Conservation (phyloP, 805 yeast species). For the Lipomyces spencermartinsiae region DNA sequence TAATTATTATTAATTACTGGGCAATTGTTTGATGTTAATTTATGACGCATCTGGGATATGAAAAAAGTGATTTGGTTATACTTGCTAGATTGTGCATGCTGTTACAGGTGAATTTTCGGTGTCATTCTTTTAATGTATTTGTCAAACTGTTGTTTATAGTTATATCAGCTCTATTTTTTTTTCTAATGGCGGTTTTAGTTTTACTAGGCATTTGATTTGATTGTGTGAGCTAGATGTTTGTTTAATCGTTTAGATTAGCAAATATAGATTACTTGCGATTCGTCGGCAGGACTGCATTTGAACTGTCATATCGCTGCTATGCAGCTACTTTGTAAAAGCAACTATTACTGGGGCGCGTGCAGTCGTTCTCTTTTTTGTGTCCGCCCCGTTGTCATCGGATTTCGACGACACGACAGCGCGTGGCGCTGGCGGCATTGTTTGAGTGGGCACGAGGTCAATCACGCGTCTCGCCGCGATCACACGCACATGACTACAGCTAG, state of each 20-base stretch:
- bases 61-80: background rate
- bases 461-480: background rate
- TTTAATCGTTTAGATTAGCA: background rate
- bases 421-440: too few relatives aligned
- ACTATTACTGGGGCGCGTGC: too few relatives aligned
- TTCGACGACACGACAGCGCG: too few relatives aligned
- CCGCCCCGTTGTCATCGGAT: too few relatives aligned
- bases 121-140: too few relatives aligned
- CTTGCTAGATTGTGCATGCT: background rate
- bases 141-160: background rate
- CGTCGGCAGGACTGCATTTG: background rate
- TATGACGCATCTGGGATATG: background rate
- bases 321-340: too few relatives aligned
- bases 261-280: background rate
- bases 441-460: too few relatives aligned
- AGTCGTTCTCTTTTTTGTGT: too few relatives aligned
- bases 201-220: background rate
- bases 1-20: background rate
- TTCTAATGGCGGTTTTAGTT: too few relatives aligned
- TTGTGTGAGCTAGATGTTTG: background rate
- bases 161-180: too few relatives aligned
- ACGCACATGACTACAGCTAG: background rate
- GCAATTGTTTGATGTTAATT: background rate
- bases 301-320: too few relatives aligned
- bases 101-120: background rate